Conservation (phyloP, 2,329 filamentous ascomycete genomes). For the Diaporthe eres region DNA sequence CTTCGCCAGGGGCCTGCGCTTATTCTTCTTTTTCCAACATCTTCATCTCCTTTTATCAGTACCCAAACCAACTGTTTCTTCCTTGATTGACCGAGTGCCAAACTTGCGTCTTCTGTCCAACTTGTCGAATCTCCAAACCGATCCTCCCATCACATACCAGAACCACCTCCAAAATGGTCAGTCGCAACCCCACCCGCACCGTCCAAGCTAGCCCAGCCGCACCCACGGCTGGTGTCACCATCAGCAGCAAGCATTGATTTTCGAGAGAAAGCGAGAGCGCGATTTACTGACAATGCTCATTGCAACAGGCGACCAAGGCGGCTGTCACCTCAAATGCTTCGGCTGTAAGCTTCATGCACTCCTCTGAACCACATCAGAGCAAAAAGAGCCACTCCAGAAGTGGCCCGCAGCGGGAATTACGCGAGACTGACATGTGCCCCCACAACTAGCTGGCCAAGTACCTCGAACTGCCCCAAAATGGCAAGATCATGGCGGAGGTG, state of each 20-base stretch:
- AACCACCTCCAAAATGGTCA: constrained; percentile 24
- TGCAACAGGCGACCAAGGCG: constrained; percentile 26
- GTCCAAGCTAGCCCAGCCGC: background rate
- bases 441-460: constrained; percentile 86
- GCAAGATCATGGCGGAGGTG: constrained; percentile 81
- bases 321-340: constrained; percentile 21
- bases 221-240: background rate
- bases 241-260: background rate
- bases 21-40: constrained; percentile 16
- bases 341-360: constrained; percentile 20
- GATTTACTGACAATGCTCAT: constrained; percentile 15
- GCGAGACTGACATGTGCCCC: constrained; percentile 41
- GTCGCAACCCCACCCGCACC: constrained; percentile 1
- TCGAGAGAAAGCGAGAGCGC: background rate
- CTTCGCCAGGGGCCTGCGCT: constrained; percentile 6
- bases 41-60: background rate
- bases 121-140: background rate
- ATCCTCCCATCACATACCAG: background rate
- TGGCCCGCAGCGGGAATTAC: constrained; percentile 5
- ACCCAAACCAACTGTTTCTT: constrained; percentile 9
- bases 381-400: background rate
- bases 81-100: background rate
- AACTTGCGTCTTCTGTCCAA: constrained; percentile 3
- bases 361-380: background rate
- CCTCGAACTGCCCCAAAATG: constrained; percentile 90